phyloP scores from a whole-genome alignment of 2,329 filamentous ascomycete species.

The Monilinia polystroma region DNA sequence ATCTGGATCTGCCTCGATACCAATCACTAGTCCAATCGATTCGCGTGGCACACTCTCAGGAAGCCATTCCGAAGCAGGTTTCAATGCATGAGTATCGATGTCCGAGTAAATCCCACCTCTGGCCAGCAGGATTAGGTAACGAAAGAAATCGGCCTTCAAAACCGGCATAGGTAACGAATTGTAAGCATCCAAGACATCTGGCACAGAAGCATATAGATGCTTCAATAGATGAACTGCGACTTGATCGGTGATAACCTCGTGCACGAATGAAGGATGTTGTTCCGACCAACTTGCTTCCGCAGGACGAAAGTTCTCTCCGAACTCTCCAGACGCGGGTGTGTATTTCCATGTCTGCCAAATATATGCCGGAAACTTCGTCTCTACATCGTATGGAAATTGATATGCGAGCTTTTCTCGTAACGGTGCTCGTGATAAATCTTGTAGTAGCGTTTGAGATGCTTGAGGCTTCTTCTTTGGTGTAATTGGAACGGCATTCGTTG shows the following conservation, averaged over 20 bases:
- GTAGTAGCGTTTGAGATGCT: slow-evolving; percentile 32
- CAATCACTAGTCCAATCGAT: slow-evolving; percentile 81
- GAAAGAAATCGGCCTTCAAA: slow-evolving; percentile 72
- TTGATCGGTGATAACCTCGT: slow-evolving; percentile 94
- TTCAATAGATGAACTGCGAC: slow-evolving; percentile 78
- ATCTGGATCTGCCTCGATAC: slow-evolving; percentile 95
- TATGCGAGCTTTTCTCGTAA: slow-evolving; percentile 82
- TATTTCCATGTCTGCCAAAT: slow-evolving; percentile 99
- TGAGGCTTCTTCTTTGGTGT: slow-evolving; percentile 28
- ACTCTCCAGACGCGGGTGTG: slow-evolving; percentile 73
- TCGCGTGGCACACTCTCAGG: slow-evolving; percentile 73
- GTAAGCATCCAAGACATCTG: slow-evolving; percentile 77
- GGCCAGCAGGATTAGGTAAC: slow-evolving; percentile 70
- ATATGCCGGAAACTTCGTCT: slow-evolving; percentile 89
- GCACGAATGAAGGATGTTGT: slow-evolving; percentile 84
- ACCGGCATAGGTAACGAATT: slow-evolving; percentile 69
- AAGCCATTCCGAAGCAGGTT: slow-evolving; percentile 84
- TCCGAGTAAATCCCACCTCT: slow-evolving; percentile 83
- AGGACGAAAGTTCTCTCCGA: slow-evolving; percentile 71
- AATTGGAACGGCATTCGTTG: slow-evolving; percentile 24
- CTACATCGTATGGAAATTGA: slow-evolving; percentile 89
- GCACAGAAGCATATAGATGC: slow-evolving; percentile 81
- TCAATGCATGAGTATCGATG: slow-evolving; percentile 86
- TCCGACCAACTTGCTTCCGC: slow-evolving; percentile 88
- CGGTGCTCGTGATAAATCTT: slow-evolving; percentile 68